phyloP scores from a whole-genome alignment of 2,329 filamentous ascomycete genomes.

The Alternaria conjuncta region DNA sequence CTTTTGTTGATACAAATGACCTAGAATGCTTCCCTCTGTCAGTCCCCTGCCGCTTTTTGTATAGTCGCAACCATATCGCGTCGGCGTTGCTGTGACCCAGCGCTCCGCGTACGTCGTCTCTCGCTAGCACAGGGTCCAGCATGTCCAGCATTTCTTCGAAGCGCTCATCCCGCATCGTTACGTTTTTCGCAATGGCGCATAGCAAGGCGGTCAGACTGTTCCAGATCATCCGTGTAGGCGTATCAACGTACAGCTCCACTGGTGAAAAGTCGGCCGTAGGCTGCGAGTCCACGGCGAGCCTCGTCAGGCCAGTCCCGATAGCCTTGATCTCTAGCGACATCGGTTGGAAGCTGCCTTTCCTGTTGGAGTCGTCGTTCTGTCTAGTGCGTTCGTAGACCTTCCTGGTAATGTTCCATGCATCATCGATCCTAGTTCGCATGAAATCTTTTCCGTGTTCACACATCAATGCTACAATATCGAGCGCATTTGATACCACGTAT shows the following conservation, averaged over 20 bases:
- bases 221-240: conserved; percentile 70
- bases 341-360: not conserved
- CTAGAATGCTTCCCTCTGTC: not conserved
- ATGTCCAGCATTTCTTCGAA: conserved; percentile 75
- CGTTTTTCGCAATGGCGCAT: conserved; percentile 65
- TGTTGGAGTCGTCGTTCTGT: conserved; percentile 7
- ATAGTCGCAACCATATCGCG: conserved; percentile 71
- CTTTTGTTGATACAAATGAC: not conserved
- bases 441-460: conserved; percentile 81
- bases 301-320: conserved; percentile 11
- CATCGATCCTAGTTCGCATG: conserved; percentile 74
- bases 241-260: conserved; percentile 54
- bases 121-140: conserved; percentile 53
- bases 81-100: conserved; percentile 73
- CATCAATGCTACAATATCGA: conserved; percentile 70
- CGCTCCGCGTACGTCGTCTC: conserved; percentile 60
- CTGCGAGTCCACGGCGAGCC: not conserved
- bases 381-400: conserved; percentile 35
- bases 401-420: conserved; percentile 68
- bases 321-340: not conserved
- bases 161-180: conserved; percentile 69
- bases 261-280: conserved; percentile 2
- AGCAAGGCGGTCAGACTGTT: conserved; percentile 66
- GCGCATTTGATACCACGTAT: conserved; percentile 73
- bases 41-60: conserved; percentile 20